Evolutionary conservation across 225 moss, liverwort and hornwort species (phyloP).

Genomic region (Thuidium tamariscinum): DNA sequence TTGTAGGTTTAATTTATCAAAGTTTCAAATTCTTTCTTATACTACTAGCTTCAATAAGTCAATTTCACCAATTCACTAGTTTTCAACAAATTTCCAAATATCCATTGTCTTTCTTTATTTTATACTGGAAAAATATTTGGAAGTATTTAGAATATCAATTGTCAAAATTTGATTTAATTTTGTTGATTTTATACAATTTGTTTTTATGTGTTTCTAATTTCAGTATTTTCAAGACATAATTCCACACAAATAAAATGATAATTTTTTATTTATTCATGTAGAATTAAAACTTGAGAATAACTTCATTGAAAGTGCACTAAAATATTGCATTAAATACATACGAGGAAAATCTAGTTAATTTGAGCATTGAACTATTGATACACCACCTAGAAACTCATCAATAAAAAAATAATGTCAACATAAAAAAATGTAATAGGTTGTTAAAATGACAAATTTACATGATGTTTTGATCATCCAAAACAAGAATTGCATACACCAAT

Average conservation of each 20-base stretch:
- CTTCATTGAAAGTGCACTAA: background rate
- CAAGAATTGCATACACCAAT: background rate
- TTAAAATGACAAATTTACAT: accelerated
- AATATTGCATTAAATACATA: background rate
- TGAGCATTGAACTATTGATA: background rate
- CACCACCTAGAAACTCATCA: background rate
- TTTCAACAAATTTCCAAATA: background rate
- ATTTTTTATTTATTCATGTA: background rate
- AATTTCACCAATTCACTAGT: background rate
- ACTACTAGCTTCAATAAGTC: no score
- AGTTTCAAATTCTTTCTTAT: background rate
- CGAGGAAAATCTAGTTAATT: background rate
- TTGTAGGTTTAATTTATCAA: no score
- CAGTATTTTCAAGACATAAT: background rate
- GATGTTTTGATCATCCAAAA: background rate
- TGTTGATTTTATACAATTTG: background rate
- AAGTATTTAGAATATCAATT: background rate
- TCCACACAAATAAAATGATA: background rate
- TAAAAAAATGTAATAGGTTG: background rate
- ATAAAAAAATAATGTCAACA: accelerated
- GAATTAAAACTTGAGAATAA: background rate
- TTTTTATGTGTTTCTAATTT: background rate
- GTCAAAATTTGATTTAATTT: background rate
- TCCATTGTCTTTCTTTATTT: accelerated
- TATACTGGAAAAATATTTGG: background rate